These are phyloP conservation scores for Ailanthus altissimus DNA, from an alignment of 345 rosid genomes.

Conservation along the genomic window DNA sequence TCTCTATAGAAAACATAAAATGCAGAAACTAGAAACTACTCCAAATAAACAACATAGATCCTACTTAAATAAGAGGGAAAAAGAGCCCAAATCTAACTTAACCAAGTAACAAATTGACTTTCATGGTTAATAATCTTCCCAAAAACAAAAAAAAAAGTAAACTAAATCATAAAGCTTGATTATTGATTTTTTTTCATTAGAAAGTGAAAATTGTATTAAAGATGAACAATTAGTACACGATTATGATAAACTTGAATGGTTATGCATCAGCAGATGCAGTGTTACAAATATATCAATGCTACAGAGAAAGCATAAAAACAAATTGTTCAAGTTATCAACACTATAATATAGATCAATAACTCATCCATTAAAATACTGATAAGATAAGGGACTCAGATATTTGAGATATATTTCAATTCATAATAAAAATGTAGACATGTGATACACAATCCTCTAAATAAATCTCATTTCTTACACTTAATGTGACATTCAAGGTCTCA, in stretches of 20 bases:
- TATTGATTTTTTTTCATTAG: too few relatives aligned
- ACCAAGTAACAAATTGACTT: neutral
- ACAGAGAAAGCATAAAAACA: too few relatives aligned
- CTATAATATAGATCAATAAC: too few relatives aligned
- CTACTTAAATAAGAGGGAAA: neutral
- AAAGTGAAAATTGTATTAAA: too few relatives aligned
- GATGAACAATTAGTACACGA: too few relatives aligned
- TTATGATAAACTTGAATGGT: too few relatives aligned
- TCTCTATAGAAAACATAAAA: neutral
- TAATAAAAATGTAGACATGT: neutral
- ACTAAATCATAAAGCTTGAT: too few relatives aligned
- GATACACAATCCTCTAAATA: neutral
- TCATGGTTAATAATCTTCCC: neutral
- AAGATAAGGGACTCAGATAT: neutral
- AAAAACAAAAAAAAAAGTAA: too few relatives aligned
- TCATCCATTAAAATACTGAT: slow-evolving; percentile 13
- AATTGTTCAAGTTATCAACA: too few relatives aligned
- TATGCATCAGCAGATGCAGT: neutral
- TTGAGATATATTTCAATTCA: neutral
- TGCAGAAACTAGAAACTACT: neutral
- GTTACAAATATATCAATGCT: neutral
- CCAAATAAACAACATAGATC: neutral
- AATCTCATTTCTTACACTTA: neutral
- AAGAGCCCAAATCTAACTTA: too few relatives aligned
- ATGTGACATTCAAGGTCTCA: neutral